Evolutionary conservation across 306 rosid species (phyloP).

Genomic region (Dryas alaskensis): DNA sequence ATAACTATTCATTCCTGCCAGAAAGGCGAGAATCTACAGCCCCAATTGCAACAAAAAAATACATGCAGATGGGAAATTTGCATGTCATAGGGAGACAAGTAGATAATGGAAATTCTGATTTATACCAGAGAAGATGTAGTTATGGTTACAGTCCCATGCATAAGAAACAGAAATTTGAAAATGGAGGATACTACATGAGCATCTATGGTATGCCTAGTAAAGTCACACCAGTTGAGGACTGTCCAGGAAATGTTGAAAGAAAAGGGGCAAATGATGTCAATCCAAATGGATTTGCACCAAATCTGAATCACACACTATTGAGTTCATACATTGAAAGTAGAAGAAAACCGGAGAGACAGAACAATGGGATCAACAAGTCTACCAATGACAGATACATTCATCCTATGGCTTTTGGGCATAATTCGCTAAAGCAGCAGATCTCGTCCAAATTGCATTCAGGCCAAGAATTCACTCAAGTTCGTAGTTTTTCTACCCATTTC

Average conservation of each 20-base stretch:
- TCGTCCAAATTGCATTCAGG: conserved; percentile 25
- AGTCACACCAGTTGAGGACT: conserved; percentile 28
- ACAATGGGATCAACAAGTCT: conserved; percentile 16
- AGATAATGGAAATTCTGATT: conserved; percentile 34
- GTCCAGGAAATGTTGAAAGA: conserved; percentile 26
- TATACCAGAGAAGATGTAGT: conserved; percentile 29
- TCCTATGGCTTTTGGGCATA: conserved; percentile 29
- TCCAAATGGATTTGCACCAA: conserved; percentile 28
- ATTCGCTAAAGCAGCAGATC: conserved; percentile 28
- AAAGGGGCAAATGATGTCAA: conserved; percentile 15
- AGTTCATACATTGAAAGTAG: conserved; percentile 33
- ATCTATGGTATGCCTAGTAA: conserved; percentile 28
- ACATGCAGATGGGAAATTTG: conserved; percentile 27
- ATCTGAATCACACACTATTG: conserved; percentile 24
- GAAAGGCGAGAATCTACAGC: conserved; percentile 36
- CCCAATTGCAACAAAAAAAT: conserved; percentile 29
- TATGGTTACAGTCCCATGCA: conserved; percentile 28
- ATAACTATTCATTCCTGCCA: conserved; percentile 13
- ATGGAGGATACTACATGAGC: conserved; percentile 28
- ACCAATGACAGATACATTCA: conserved; percentile 30
- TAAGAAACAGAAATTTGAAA: conserved; percentile 48
- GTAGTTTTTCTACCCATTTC: conserved; percentile 13
- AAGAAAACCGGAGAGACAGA: conserved; percentile 25
- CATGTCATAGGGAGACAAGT: conserved; percentile 22
- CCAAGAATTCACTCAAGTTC: conserved; percentile 19